A percentile compares a stretch with the other conserved stretches of the same genome.
Conservation (phyloP, 768 basidiomycete species). For the Hygrophorus russula region DNA sequence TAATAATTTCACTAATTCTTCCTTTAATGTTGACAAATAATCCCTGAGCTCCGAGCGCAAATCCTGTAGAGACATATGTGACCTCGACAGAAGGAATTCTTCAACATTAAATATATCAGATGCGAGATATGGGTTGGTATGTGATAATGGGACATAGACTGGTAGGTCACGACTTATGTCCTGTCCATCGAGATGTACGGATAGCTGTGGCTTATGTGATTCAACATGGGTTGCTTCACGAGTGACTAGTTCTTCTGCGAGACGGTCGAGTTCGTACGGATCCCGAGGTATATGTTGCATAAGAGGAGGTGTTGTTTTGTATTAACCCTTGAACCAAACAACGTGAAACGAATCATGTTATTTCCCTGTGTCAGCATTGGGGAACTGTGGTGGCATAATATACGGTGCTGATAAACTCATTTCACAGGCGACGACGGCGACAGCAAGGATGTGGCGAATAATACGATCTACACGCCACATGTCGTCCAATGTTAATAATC, state of each 20-base stretch:
- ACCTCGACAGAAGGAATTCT: constrained; percentile 76
- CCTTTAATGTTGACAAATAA: constrained; percentile 75
- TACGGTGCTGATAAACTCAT: no score
- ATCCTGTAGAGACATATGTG: constrained; percentile 79
- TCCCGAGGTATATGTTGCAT: constrained; percentile 21
- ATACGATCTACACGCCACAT: constrained; percentile 9
- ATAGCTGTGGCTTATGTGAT: background rate
- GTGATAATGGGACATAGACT: constrained; percentile 62
- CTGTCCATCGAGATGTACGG: constrained; percentile 10
- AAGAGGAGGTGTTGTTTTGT: background rate
- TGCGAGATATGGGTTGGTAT: constrained; percentile 63
- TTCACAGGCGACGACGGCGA: no score
- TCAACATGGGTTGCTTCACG: constrained; percentile 30
- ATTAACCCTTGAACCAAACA: background rate
- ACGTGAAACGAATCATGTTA: no score
- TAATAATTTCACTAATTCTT: constrained; percentile 90
- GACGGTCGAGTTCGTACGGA: constrained; percentile 57
- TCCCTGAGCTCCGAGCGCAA: constrained; percentile 79
- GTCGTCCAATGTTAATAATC: constrained; percentile 30
- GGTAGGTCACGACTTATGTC: constrained; percentile 39
- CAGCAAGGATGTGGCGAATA: no score
- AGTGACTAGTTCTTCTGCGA: constrained; percentile 59
- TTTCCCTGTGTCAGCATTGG: no score
- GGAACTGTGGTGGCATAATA: no score
- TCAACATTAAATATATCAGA: constrained; percentile 70